Evolutionary conservation across 2,329 filamentous ascomycete genomes (phyloP).

Genomic region (Alternaria gaisen): DNA sequence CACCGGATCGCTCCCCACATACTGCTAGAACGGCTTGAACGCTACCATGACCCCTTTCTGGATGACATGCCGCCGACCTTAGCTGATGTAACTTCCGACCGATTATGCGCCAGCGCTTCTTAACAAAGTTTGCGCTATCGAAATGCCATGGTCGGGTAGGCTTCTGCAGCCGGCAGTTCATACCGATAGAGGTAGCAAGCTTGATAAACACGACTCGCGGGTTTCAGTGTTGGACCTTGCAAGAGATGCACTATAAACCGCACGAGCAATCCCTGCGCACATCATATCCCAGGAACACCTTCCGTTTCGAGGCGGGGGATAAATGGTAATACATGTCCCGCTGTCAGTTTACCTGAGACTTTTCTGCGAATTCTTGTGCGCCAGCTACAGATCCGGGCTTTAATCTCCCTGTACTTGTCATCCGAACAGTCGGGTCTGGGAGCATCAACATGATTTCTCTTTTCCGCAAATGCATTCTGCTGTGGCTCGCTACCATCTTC

Average conservation of each 20-base stretch:
- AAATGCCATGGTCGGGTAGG: constrained; percentile 6
- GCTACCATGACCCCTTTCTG: constrained; percentile 10
- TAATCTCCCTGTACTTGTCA: background rate
- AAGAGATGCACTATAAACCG: constrained; percentile 1
- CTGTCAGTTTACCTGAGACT: background rate
- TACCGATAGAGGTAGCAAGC: background rate
- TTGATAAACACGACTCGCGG: constrained; percentile 12
- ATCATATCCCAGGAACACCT: constrained; percentile 8
- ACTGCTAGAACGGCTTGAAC: background rate
- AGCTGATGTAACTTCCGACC: background rate
- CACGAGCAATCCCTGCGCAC: constrained; percentile 5
- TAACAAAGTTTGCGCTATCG: constrained; percentile 13
- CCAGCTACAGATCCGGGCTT: background rate
- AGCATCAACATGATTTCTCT: constrained; percentile 8
- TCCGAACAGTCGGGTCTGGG: background rate
- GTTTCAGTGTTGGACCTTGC: constrained; percentile 3
- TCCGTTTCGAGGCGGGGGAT: constrained; percentile 1
- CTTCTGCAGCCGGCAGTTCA: constrained; percentile 9
- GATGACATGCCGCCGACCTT: constrained; percentile 3
- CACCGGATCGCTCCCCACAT: constrained; percentile 11
- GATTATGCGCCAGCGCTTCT: constrained; percentile 1
- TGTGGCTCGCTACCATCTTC: constrained; percentile 11
- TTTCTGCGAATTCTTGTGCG: background rate
- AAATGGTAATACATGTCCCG: constrained; percentile 6
- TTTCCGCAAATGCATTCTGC: constrained; percentile 4